Evolutionary conservation across 192 early-diverging fungal species (phyloP).

Genomic region (Entomortierella chlamydospora): DNA sequence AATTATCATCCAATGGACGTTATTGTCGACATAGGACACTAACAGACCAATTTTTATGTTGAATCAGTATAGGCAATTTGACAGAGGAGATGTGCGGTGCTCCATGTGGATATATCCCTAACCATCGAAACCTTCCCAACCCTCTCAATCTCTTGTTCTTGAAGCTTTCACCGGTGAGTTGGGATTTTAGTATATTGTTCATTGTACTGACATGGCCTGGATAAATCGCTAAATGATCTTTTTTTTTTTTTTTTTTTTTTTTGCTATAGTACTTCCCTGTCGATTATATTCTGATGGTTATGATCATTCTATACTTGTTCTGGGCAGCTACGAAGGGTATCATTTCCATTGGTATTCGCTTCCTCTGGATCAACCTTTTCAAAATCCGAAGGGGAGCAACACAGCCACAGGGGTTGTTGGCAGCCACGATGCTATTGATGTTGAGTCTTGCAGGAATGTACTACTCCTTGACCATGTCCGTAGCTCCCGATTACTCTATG

Average conservation of each 20-base stretch:
- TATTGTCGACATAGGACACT: no score
- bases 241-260: background rate
- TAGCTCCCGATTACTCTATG: slow-evolving; percentile 71
- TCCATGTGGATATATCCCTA: slow-evolving; percentile 67
- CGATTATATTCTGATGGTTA: slow-evolving; percentile 65
- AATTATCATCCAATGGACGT: no score
- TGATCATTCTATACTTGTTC: slow-evolving; percentile 66
- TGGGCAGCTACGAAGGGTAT: slow-evolving; percentile 65
- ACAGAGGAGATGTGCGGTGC: slow-evolving; percentile 62
- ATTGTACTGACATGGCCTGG: background rate
- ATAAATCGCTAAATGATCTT: background rate
- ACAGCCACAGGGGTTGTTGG: slow-evolving; percentile 70
- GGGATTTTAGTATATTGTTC: background rate
- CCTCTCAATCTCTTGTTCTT: slow-evolving; percentile 66
- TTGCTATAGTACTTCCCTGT: slow-evolving; percentile 62
- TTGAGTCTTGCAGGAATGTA: slow-evolving; percentile 66
- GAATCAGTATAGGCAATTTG: slow-evolving; percentile 62
- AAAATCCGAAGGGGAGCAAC: slow-evolving; percentile 60
- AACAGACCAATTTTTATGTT: background rate
- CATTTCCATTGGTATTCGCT: slow-evolving; percentile 65
- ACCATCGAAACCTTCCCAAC: slow-evolving; percentile 61
- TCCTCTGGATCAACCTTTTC: slow-evolving; percentile 67
- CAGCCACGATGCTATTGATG: slow-evolving; percentile 60
- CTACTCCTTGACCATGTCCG: slow-evolving; percentile 64
- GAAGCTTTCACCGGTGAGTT: slow-evolving; percentile 58